Evolutionary conservation across 2,329 filamentous ascomycete species (phyloP).

Genomic region (Aspergillus fischeri): DNA sequence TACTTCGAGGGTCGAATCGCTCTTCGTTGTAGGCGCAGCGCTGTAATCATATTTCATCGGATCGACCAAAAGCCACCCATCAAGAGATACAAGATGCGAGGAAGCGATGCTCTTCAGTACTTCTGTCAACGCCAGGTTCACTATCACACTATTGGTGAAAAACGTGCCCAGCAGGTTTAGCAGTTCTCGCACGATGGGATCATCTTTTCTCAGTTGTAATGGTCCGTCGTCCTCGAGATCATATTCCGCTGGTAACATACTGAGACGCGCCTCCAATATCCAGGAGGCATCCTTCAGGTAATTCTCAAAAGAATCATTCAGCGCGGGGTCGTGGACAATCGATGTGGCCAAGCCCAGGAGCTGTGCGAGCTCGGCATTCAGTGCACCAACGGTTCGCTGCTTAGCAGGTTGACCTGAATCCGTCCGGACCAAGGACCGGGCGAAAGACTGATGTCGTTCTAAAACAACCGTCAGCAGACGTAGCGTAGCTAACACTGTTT

Average conservation of each 20-base stretch:
- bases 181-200: slow-evolving; percentile 51
- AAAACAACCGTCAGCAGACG: slow-evolving; percentile 83
- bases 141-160: slow-evolving; percentile 85
- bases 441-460: slow-evolving; percentile 82
- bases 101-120: slow-evolving; percentile 75
- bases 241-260: slow-evolving; percentile 29
- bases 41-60: slow-evolving; percentile 59
- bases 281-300: slow-evolving; percentile 51
- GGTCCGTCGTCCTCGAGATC: slow-evolving; percentile 52
- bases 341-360: slow-evolving; percentile 35
- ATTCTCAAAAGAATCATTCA: slow-evolving; percentile 42
- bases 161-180: slow-evolving; percentile 68
- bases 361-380: slow-evolving; percentile 39
- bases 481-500: slow-evolving; percentile 85
- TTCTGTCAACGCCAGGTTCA: slow-evolving; percentile 83
- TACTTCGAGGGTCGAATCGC: slow-evolving; percentile 27
- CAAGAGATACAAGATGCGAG: slow-evolving; percentile 78
- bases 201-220: slow-evolving; percentile 62
- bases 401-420: slow-evolving; percentile 36
- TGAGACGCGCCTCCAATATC: slow-evolving; percentile 39
- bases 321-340: slow-evolving; percentile 33
- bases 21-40: slow-evolving; percentile 6
- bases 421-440: slow-evolving; percentile 61
- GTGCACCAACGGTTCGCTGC: slow-evolving; percentile 33
- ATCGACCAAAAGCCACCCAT: slow-evolving; percentile 83